Evolutionary conservation across 1,284 basidiomycete genomes (phyloP), one percentile per base, ranked within the genome.

Genomic region (Trichosporon sp.): DNA sequence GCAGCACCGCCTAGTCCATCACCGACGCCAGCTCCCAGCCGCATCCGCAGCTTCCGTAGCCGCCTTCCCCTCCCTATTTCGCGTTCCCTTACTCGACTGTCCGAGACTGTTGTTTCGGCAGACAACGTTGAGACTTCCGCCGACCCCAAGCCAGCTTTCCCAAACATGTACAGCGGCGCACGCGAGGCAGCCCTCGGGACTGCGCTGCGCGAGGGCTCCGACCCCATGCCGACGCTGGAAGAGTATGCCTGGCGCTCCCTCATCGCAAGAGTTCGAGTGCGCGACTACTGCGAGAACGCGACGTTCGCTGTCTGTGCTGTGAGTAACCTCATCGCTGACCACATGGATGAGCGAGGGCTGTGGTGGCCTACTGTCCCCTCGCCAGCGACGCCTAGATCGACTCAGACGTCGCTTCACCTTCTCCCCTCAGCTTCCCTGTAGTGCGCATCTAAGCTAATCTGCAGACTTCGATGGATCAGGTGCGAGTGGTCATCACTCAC

Each of bases 211-310:
- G 49, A 54, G 14, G 49, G 49, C 16, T 54, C 49, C 27, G 25
- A 54, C 14, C 49, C 49, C 14, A 29, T 27, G 5, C 49, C 61
- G n/a, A 59, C 58, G 0, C 63, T 69, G 16, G 68, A 69, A 10
- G 68, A 69, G 36, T 69, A 64, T 34, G 68, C 65, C 5, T 69
- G 68, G 68, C 65, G 62, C 44, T 62, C 65, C 3, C 63, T 69
- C 29, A 54, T 65, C 31, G 62, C 65, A 2, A 65, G 68, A 13
- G 32, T 61, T 10, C 65, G 68, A 6, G 68, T 69, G 2, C 62
- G 68, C 34, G 68, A 66, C 25, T 66, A 66, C 54, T 69, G 68
- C 44, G 56, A 33, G 14, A 59, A 49, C 2, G 68, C 65, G 1
- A 60, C 46, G 36, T 34, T 54, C 16, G 61, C 59, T 9, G 63